Evolutionary conservation across 805 yeast genomes (phyloP), one percentile per base, ranked within the genome.

Genomic region (Komagataella pastoris): DNA sequence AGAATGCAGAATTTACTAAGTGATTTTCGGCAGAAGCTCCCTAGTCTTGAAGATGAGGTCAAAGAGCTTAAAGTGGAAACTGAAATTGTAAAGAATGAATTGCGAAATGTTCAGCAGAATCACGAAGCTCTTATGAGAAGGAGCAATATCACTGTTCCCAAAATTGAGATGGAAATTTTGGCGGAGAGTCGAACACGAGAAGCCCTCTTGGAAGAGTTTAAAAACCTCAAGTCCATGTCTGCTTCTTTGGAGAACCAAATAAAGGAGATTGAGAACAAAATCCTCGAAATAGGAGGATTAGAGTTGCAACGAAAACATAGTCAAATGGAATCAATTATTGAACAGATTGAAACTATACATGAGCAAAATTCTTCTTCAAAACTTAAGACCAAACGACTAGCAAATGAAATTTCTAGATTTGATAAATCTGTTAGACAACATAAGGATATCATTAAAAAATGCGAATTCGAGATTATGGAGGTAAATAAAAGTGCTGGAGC

Each of bases 241-340:
- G 65, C 69, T 24, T 79, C 75, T 36, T 65, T 78, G 46, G 87
- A 80, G 61, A 60, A 65, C 6, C 71, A 76, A 53, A 85, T 93
- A 46, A 71, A 73, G 10, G 71, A 58, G 0, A 67, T 90, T 3
- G 90, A 88, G 57, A 86, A 83, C 52, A 76, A 81, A 60, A 88
- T 93, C 45, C 80, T 90, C 86, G 83, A 85, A 49, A 83, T 88
- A 51, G 99, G 99, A 51, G 99, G 99, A 54, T 83, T 86, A 7
- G 81, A 81, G 55, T 71, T 93, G 56, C 80, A 87, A 52, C 64
- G 85, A 54, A 97, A 89, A 59, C 84, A 80, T 54, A 78, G 95
- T 1, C 85, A 81, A 60, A 96, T 93, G 7, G 89, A 81, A 58
- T 84, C 95, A 1, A 71, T 85, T 40, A 70, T 72, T 47, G 86